phyloP scores from a whole-genome alignment of 2,329 filamentous ascomycete genomes.

The Fusarium marasasianum region DNA sequence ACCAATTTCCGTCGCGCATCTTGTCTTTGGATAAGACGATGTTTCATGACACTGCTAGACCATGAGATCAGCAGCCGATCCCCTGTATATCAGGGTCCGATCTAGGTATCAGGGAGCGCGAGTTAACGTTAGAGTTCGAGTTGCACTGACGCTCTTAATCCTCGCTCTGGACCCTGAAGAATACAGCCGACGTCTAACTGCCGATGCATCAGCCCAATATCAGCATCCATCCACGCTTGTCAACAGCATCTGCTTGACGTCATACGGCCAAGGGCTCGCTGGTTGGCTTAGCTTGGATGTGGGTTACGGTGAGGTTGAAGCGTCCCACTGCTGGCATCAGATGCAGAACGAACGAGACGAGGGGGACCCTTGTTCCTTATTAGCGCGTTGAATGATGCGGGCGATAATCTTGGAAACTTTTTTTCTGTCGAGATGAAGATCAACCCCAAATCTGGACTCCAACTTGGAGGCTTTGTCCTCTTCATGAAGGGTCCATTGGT shows the following conservation, averaged over 20 bases:
- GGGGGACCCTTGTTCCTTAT: constrained; percentile 31
- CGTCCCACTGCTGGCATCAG: constrained; percentile 14
- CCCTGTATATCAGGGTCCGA: constrained; percentile 39
- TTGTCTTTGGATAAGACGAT: constrained; percentile 13
- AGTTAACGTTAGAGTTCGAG: constrained; percentile 10
- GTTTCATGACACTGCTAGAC: constrained; percentile 3
- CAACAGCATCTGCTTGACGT: constrained; percentile 31
- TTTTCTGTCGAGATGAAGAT: constrained; percentile 35
- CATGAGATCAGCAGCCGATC: constrained; percentile 12
- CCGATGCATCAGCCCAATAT: constrained; percentile 20
- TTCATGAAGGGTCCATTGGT: constrained; percentile 24
- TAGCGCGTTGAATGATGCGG: constrained; percentile 33
- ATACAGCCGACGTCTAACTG: constrained; percentile 22
- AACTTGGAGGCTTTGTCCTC: constrained; percentile 11
- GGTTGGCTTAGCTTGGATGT: constrained; percentile 26
- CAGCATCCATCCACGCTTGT: constrained; percentile 15
- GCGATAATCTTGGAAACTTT: constrained; percentile 35
- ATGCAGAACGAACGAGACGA: constrained; percentile 8
- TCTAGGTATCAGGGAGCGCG: neutral
- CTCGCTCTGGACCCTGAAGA: constrained; percentile 16
- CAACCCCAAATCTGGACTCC: constrained; percentile 29
- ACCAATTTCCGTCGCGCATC: constrained; percentile 19
- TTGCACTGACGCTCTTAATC: constrained; percentile 1
- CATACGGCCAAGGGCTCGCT: constrained; percentile 24
- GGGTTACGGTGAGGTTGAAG: constrained; percentile 34